Evolutionary conservation across 208 protist species (phyloP).

Genomic region (Trypanosoma caninum): DNA sequence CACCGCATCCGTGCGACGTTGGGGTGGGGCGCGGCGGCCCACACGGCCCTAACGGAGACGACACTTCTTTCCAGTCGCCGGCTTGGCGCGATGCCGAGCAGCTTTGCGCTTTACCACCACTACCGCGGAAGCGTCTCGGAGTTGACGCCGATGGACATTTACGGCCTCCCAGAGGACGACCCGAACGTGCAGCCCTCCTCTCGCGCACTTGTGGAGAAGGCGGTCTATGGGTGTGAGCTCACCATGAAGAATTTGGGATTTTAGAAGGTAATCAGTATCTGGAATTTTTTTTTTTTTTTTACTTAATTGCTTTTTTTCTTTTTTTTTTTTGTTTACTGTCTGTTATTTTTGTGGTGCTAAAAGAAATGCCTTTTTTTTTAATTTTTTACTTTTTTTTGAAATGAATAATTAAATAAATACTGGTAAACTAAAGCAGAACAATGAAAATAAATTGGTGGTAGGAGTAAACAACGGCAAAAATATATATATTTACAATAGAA

Average conservation of each 20-base stretch:
- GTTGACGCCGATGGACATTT: conserved; percentile 60
- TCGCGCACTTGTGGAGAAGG: conserved; percentile 64
- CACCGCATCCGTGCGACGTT: conserved; percentile 83
- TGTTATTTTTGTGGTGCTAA: neutral
- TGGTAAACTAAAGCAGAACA: too few species aligned
- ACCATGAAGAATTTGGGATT: conserved; percentile 78
- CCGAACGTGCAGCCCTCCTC: conserved; percentile 85
- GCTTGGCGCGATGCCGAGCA: conserved; percentile 68
- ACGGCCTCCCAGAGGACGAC: conserved; percentile 78
- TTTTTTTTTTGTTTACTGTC: neutral
- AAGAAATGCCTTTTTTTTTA: too few species aligned
- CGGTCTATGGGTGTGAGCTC: conserved; percentile 81
- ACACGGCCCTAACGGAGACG: conserved; percentile 70
- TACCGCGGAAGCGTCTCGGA: conserved; percentile 79
- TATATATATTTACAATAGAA: too few species aligned
- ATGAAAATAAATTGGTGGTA: too few species aligned
- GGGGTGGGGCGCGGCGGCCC: conserved; percentile 63
- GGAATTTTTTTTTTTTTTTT: conserved; percentile 1
- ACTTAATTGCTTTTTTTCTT: neutral
- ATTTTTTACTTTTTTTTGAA: too few species aligned
- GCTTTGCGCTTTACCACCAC: conserved; percentile 73
- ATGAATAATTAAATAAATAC: too few species aligned
- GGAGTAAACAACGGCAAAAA: too few species aligned
- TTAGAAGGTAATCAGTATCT: neutral
- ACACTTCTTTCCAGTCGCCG: conserved; percentile 68